Percentiles rank a stretch among this genome's conserved stretches.
phyloP scores from a whole-genome alignment of 805 yeast species.

The Kazachstania bromeliacearum region DNA sequence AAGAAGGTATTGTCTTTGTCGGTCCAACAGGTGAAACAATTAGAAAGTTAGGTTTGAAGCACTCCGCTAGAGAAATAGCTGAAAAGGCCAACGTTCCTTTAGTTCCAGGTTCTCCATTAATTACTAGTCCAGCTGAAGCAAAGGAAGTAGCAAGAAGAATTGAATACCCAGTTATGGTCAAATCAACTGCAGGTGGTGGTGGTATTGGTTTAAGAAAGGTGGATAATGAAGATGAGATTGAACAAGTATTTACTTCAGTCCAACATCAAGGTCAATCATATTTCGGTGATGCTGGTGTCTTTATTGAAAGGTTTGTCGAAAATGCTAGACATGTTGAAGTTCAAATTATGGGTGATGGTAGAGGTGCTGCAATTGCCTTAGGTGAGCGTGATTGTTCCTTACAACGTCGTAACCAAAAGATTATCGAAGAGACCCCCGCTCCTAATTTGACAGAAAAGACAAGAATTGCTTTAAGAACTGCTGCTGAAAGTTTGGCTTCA shows the following conservation, averaged over 20 bases:
- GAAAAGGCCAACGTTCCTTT: slow-evolving; percentile 85
- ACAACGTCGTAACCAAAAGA: slow-evolving; percentile 93
- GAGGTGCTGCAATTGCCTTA: slow-evolving; percentile 82
- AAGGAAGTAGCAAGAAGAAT: slow-evolving; percentile 59
- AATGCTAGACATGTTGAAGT: slow-evolving; percentile 94
- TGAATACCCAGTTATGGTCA: slow-evolving; percentile 89
- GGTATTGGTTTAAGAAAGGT: slow-evolving; percentile 96
- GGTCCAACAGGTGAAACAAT: slow-evolving; percentile 97
- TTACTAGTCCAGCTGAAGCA: slow-evolving; percentile 66
- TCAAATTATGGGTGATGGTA: slow-evolving; percentile 94
- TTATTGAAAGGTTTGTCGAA: slow-evolving; percentile 88
- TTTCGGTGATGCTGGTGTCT: slow-evolving; percentile 93
- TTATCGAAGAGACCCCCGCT: slow-evolving; percentile 97
- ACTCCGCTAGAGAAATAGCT: slow-evolving; percentile 94
- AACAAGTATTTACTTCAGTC: slow-evolving; percentile 78
- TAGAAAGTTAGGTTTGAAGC: slow-evolving; percentile 84
- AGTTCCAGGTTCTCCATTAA: slow-evolving; percentile 93
- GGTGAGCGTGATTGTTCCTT: slow-evolving; percentile 98
- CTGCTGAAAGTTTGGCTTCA: slow-evolving; percentile 77
- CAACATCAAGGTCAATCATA: slow-evolving; percentile 89
- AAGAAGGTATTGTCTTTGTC: slow-evolving; percentile 80
- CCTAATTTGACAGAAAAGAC: slow-evolving; percentile 82
- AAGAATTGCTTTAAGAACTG: slow-evolving; percentile 61
- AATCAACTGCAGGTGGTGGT: slow-evolving; percentile 98
- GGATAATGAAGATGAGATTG: slow-evolving; percentile 71